These are phyloP conservation scores for Exobasidium cylindrosporum DNA, from an alignment of 1,284 basidiomycete species.

Conservation along the genomic window DNA sequence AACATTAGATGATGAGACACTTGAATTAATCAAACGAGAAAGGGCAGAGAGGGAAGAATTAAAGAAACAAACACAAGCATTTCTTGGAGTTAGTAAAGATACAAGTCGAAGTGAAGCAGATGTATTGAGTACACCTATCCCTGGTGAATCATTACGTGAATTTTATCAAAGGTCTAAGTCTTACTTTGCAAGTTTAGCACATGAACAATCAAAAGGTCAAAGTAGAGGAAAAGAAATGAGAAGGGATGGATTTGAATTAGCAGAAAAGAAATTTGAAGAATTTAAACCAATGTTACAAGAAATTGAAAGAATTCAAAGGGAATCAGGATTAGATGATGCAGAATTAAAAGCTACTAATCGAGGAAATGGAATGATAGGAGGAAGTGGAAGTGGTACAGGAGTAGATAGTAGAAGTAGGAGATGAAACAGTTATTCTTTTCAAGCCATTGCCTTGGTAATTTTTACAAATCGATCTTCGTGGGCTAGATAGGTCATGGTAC, in stretches of 20 bases:
- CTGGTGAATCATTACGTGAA: slow-evolving; percentile 79
- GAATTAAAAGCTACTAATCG: slow-evolving; percentile 63
- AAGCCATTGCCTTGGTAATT: slow-evolving; percentile 24
- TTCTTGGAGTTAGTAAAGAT: slow-evolving; percentile 73
- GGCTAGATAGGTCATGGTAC: slow-evolving; percentile 28
- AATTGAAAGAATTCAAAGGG: slow-evolving; percentile 77
- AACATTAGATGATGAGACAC: slow-evolving; percentile 24
- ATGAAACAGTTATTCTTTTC: no score
- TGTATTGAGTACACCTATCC: slow-evolving; percentile 73
- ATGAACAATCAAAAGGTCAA: slow-evolving; percentile 60
- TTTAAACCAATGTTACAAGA: slow-evolving; percentile 52
- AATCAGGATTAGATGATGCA: slow-evolving; percentile 81
- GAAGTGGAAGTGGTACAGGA: slow-evolving; percentile 52
- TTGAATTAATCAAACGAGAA: slow-evolving; percentile 23
- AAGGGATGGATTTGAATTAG: slow-evolving; percentile 62
- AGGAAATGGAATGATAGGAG: background rate
- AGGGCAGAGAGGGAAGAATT: slow-evolving; percentile 60
- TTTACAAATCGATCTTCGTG: slow-evolving; percentile 26
- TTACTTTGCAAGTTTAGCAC: slow-evolving; percentile 77
- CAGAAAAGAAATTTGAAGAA: slow-evolving; percentile 45
- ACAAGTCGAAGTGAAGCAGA: slow-evolving; percentile 68
- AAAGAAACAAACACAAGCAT: slow-evolving; percentile 65
- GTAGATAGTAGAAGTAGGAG: slow-evolving; percentile 46
- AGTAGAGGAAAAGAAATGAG: slow-evolving; percentile 76
- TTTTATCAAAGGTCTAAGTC: slow-evolving; percentile 71